Evolutionary conservation across 768 basidiomycete species (phyloP).

Genomic region (Hericium coralloides): DNA sequence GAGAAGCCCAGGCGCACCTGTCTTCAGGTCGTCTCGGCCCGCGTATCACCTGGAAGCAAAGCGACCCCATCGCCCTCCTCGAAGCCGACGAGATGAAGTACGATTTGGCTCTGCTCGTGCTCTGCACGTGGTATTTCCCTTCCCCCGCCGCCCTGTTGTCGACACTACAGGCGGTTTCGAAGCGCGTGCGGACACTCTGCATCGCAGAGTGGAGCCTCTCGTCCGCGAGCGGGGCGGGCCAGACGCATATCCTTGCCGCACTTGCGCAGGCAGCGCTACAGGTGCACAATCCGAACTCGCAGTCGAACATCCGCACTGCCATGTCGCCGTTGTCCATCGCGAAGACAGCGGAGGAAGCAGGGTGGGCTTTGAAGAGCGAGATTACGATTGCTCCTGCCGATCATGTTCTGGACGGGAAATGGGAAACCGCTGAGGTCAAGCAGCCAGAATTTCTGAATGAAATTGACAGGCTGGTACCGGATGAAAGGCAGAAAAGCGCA

Average conservation of each 20-base stretch:
- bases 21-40: slow-evolving; percentile 21
- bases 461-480: slow-evolving; percentile 16
- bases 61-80: slow-evolving; percentile 23
- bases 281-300: slow-evolving; percentile 20
- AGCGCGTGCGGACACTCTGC: slow-evolving; percentile 20
- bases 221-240: slow-evolving; percentile 12
- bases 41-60: slow-evolving; percentile 27
- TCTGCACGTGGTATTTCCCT: slow-evolving; percentile 32
- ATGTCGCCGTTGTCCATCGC: slow-evolving; percentile 25
- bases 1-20: slow-evolving; percentile 27
- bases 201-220: slow-evolving; percentile 29
- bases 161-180: slow-evolving; percentile 21
- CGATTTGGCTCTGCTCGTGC: slow-evolving; percentile 27
- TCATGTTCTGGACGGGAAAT: slow-evolving; percentile 24
- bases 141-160: slow-evolving; percentile 21
- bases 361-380: slow-evolving; percentile 17
- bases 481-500: slow-evolving; percentile 26
- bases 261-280: slow-evolving; percentile 29
- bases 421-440: slow-evolving; percentile 25
- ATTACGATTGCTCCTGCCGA: slow-evolving; percentile 15
- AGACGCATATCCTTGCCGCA: slow-evolving; percentile 27
- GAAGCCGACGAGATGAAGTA: slow-evolving; percentile 14
- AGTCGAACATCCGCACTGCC: slow-evolving; percentile 28
- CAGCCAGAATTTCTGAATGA: slow-evolving; percentile 17
- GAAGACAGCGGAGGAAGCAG: slow-evolving; percentile 17